Base-by-base conservation (phyloP, 768 basidiomycete species). In the Panaeolus papilionaceus region DNA sequence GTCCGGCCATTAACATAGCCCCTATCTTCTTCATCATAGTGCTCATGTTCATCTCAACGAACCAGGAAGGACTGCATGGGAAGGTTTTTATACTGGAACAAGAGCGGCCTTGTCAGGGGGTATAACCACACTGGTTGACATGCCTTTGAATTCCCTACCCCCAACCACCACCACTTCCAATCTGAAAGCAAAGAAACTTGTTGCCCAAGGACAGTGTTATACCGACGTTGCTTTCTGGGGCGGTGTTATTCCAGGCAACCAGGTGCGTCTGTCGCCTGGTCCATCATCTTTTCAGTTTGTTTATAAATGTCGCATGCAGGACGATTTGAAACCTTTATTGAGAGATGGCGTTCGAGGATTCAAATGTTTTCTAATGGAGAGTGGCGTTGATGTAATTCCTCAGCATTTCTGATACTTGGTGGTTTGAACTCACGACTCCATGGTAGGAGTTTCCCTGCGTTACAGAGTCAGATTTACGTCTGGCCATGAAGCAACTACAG, bases 131-230 rank as follows among this genome's bases (percentile, higher is more conserved):
- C 82, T 99, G 23, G 91, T 98, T 38, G 98, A 99, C 79, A 99
- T 99, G 97, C 98, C 97, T 2, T 83, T 99, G 65, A 98, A 99
- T 78, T 97, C 96, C 2, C 93, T 99, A 64, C 97, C 97, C 0
- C 95, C 98, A 0, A 98, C 98, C 0, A 96, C 95, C 1, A 96
- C 94, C 0, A 85, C 95, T 8, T 80, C 80, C 5, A 89, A 97
- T 74, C 84, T 99, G 9, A 79, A 87, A 58, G 72, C 80, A 33
- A 99, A 99, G 81, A 85, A 88, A 5, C 74, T 76, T 11, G 92
- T 90, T 0, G 94, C 97, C 2, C 72, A 77, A 62, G 88, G 87
- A 2, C 90, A 95, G 73, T 92, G 90, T 73, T 88, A 87, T 77
- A 87, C 88, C 10, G 94, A 97, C 76, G 88, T 96, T 45, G 94